Conservation (phyloP, 768 basidiomycete genomes). For the Holtermanniella nyarrowii region DNA sequence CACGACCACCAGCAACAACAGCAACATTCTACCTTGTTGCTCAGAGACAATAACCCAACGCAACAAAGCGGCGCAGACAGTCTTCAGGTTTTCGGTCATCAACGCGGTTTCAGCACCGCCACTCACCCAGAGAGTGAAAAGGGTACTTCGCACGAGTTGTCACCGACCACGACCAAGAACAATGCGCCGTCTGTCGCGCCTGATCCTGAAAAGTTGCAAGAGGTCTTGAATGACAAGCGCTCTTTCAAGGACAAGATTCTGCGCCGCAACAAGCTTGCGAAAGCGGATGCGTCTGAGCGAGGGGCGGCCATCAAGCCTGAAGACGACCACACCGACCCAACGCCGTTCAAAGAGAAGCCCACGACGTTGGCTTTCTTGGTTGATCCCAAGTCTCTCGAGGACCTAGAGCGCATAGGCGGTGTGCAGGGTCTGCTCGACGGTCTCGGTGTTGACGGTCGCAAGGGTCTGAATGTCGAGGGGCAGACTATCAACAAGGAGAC, state of each 20-base stretch:
- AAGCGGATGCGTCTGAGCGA: background rate
- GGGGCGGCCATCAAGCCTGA: constrained; percentile 23
- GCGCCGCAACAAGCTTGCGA: constrained; percentile 1
- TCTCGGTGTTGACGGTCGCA: constrained; percentile 55
- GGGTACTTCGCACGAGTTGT: constrained; percentile 3
- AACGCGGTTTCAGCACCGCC: constrained; percentile 19
- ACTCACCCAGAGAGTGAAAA: constrained; percentile 23
- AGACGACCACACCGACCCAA: constrained; percentile 48
- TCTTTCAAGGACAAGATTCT: constrained; percentile 14
- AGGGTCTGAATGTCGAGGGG: constrained; percentile 38
- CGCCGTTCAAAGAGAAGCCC: constrained; percentile 66
- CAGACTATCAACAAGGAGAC: constrained; percentile 3
- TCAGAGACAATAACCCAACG: constrained; percentile 37
- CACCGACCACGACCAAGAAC: background rate
- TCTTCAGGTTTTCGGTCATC: constrained; percentile 19
- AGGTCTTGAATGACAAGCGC: constrained; percentile 7
- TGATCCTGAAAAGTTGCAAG: background rate
- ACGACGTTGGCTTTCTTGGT: constrained; percentile 69
- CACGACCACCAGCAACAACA: constrained; percentile 11
- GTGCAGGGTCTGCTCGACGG: constrained; percentile 55
- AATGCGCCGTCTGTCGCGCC: background rate
- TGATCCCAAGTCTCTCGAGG: constrained; percentile 71
- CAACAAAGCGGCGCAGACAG: constrained; percentile 25
- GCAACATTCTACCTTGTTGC: constrained; percentile 19
- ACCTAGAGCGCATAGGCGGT: constrained; percentile 63